phyloP scores from a whole-genome alignment of 202 grass and related monocot genomes.

The Tripidium arundinaceum region DNA sequence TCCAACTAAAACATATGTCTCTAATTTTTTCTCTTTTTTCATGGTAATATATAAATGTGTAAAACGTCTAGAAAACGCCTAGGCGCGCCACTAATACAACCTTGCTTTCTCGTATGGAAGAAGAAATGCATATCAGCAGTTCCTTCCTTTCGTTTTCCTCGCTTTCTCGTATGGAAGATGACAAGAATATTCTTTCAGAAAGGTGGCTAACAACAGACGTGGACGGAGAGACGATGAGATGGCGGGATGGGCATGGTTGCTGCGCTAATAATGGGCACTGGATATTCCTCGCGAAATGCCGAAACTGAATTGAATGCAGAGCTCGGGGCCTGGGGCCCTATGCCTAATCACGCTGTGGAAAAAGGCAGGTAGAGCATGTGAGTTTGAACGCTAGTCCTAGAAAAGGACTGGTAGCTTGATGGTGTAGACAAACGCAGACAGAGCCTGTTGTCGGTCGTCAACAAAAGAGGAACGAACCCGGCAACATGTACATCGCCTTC shows the following conservation, averaged over 20 bases:
- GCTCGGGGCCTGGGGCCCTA: background rate
- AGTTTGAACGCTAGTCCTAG: background rate
- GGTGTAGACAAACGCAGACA: background rate
- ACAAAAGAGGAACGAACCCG: background rate
- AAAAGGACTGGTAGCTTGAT: conserved; percentile 5
- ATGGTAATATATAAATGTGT: too few relatives aligned
- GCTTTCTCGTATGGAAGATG: conserved; percentile 34
- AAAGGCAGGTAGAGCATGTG: background rate
- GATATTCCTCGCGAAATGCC: conserved; percentile 44
- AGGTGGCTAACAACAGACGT: background rate
- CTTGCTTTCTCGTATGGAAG: too few relatives aligned
- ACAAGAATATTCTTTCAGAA: conserved; percentile 40
- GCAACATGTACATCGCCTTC: background rate
- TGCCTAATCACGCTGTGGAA: background rate
- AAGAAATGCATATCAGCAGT: too few relatives aligned
- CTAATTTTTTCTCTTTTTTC: too few relatives aligned
- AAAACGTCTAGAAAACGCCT: too few relatives aligned
- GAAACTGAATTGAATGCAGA: background rate
- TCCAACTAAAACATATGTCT: too few relatives aligned
- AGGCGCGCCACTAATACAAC: too few relatives aligned
- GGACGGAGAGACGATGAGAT: background rate
- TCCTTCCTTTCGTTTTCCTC: background rate
- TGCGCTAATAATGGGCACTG: conserved; percentile 19
- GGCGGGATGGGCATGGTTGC: background rate
- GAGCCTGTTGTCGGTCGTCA: background rate